Evolutionary conservation across 305 asterid genomes (phyloP).

Genomic region (Fraxinus greggii): DNA sequence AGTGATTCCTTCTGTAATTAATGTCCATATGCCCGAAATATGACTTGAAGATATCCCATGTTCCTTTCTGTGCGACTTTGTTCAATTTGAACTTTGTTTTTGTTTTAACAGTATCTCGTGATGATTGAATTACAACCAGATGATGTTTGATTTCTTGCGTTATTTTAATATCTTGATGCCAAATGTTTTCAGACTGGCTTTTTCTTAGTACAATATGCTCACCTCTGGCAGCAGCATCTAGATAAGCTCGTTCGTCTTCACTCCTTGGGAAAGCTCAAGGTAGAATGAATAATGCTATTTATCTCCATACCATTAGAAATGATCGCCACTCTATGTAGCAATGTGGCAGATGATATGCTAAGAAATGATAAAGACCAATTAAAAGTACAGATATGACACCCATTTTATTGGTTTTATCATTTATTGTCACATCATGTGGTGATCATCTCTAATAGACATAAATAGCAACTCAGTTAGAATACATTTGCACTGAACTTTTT

Average conservation of each 20-base stretch:
- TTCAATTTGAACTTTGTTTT: background rate
- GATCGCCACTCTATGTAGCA: background rate
- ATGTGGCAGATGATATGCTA: background rate
- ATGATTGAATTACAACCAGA: background rate
- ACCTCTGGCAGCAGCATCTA: slow-evolving; percentile 83
- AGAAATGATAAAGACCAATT: background rate
- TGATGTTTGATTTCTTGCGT: background rate
- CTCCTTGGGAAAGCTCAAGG: slow-evolving; percentile 79
- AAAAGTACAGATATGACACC: background rate
- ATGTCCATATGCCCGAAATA: background rate
- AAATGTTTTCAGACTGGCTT: slow-evolving; percentile 40
- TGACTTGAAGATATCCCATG: background rate
- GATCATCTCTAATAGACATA: background rate
- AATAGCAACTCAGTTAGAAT: background rate
- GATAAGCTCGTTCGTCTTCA: slow-evolving; percentile 66
- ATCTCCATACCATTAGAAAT: background rate
- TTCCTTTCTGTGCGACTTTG: background rate
- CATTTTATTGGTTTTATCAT: background rate
- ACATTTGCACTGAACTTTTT: background rate
- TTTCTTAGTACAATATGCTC: slow-evolving; percentile 82
- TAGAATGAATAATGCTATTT: slow-evolving; percentile 12
- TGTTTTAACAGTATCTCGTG: background rate
- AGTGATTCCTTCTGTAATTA: background rate
- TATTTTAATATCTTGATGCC: background rate
- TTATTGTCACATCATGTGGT: background rate